Evolutionary conservation across 2,329 filamentous ascomycete species (phyloP), one percentile per base, ranked within the genome.

Genomic region (Aspergillus ochraceoroseus): DNA sequence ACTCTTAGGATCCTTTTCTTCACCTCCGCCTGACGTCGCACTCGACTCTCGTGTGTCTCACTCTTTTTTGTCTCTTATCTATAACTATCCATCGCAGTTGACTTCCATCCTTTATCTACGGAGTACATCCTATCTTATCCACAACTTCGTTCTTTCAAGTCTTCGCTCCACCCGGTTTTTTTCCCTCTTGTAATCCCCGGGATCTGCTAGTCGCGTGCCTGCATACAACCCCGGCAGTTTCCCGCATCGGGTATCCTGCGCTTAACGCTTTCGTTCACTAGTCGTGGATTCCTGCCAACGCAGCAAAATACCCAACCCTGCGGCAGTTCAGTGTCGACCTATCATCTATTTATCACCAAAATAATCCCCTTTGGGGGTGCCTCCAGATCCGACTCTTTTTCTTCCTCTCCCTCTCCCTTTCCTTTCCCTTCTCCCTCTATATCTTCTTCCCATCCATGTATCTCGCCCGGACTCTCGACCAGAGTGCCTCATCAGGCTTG

Each of bases 401-500:
- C 45, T 22, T 35, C 32, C 35, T 25, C 35, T 23, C 37, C 18
- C 18, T 31, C 34, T 32, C 28, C 32, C 13, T 45, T 25, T 11
- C 25, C 32, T 30, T 15, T 25, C 13, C 35, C 31, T 28, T 25
- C n/a, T 32, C 30, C 25, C 14, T 33, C 26, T 14, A 11, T 29
- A 12, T 31, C 38, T 27, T 29, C 5, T 30, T 26, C 14, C 30
- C 44, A 59, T 57, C 56, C 53, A 66, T 66, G 63, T 66, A 63
- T 62, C 61, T 66, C 54, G 61, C 45, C 33, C 62, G 65, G 53
- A 55, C 44, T 5, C 59, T 65, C 49, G 62, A 66, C 41, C 62
- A 64, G 49, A 65, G 61, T 56, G 62, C 63, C 58, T 66, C 61
- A 17, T 57, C 62, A 38, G 63, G 63, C 56, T 43, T 48, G 49